A percentile compares a stretch with the other conserved stretches of the same genome.
phyloP scores from a whole-genome alignment of 345 rosid species.

The Ceriops tagal region DNA sequence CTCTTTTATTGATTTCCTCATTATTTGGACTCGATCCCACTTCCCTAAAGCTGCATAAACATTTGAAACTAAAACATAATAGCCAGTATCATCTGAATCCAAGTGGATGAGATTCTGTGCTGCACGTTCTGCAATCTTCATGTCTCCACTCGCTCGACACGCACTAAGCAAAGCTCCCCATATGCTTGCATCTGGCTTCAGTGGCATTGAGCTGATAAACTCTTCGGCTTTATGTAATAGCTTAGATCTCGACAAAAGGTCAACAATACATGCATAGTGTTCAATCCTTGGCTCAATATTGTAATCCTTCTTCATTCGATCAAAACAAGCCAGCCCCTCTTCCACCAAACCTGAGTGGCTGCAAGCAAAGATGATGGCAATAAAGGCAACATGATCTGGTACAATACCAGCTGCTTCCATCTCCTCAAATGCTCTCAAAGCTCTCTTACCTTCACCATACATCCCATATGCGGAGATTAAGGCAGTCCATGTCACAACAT shows the following conservation, averaged over 20 bases:
- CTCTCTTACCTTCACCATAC: constrained; percentile 58
- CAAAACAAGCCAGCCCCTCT: constrained; percentile 52
- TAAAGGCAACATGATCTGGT: constrained; percentile 54
- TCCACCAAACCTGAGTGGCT: constrained; percentile 78
- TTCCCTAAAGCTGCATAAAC: constrained; percentile 49
- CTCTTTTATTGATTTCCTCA: constrained; percentile 39
- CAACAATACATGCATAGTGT: constrained; percentile 55
- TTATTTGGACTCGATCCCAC: constrained; percentile 52
- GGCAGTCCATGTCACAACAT: constrained; percentile 72
- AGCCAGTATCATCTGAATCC: constrained; percentile 47
- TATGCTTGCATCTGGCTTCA: constrained; percentile 53
- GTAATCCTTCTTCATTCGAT: constrained; percentile 47
- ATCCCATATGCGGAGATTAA: constrained; percentile 61
- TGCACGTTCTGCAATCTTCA: constrained; percentile 42
- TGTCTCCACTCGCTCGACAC: constrained; percentile 41
- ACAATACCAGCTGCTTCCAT: constrained; percentile 50
- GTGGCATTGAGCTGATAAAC: constrained; percentile 47
- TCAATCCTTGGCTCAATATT: constrained; percentile 41
- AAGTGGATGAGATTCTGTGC: constrained; percentile 38
- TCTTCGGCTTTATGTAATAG: constrained; percentile 41
- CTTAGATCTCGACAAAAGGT: constrained; percentile 50
- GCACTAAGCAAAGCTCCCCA: constrained; percentile 64
- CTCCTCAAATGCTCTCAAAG: constrained; percentile 40
- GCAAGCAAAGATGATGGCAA: constrained; percentile 61
- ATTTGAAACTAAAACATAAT: constrained; percentile 54